Percentiles rank a stretch among this genome's conserved stretches.
These are phyloP conservation scores for Penicillium angulare DNA, from an alignment of 495 filamentous ascomycete species.

Conservation along the genomic window DNA sequence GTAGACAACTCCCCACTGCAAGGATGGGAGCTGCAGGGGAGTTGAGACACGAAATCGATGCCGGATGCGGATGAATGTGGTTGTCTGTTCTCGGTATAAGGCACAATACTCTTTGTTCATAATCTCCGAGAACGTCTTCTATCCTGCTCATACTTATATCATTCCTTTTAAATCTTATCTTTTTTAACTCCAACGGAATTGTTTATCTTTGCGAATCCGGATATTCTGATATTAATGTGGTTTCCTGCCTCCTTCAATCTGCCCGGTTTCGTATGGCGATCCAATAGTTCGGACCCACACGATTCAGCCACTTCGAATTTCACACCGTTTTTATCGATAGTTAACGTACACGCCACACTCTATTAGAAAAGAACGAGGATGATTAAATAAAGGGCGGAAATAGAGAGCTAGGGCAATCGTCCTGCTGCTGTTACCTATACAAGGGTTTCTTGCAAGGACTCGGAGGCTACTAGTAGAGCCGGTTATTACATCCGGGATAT, in stretches of 20 bases:
- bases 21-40: slow-evolving; percentile 25
- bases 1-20: too few relatives aligned
- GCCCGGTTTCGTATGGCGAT: not conserved
- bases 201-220: too few relatives aligned
- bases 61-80: slow-evolving; percentile 22
- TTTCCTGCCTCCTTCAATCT: not conserved
- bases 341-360: slow-evolving; percentile 14
- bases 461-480: too few relatives aligned
- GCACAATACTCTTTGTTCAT: not conserved
- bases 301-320: slow-evolving; percentile 12
- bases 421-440: too few relatives aligned
- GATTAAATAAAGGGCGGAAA: not conserved
- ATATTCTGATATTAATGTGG: too few relatives aligned
- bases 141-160: too few relatives aligned
- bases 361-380: slow-evolving; percentile 1
- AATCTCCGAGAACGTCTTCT: not conserved
- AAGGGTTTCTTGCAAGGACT: too few relatives aligned
- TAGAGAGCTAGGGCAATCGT: too few relatives aligned
- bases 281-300: slow-evolving; percentile 24
- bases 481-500: too few relatives aligned
- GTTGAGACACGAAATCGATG: slow-evolving; percentile 19
- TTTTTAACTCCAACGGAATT: too few relatives aligned
- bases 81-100: slow-evolving; percentile 13
- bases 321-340: slow-evolving; percentile 8
- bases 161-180: too few relatives aligned